A percentile compares a stretch with the other conserved stretches of the same genome.
phyloP scores from a whole-genome alignment of 352 stramenopile species.

The Phytopythium vexans region DNA sequence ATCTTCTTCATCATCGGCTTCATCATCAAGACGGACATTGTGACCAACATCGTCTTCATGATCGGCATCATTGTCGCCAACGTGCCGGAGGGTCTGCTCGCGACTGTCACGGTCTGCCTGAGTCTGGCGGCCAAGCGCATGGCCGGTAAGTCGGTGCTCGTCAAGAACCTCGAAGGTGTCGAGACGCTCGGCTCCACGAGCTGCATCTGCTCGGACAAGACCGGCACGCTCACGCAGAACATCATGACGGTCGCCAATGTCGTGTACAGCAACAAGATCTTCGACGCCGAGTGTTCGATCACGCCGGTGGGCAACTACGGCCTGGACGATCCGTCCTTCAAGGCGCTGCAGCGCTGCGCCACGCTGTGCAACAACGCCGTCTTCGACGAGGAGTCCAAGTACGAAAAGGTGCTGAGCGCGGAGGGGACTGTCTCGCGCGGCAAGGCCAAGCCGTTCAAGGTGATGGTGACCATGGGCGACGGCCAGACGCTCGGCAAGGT shows the following conservation, averaged over 20 bases:
- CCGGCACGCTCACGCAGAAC: conserved; percentile 92
- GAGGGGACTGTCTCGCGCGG: conserved; percentile 44
- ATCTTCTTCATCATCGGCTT: conserved; percentile 64
- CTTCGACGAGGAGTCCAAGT: conserved; percentile 70
- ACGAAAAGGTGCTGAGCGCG: conserved; percentile 39
- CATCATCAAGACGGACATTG: conserved; percentile 39
- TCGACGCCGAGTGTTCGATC: conserved; percentile 73
- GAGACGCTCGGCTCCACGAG: conserved; percentile 92
- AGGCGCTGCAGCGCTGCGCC: conserved; percentile 75
- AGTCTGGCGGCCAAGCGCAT: conserved; percentile 90
- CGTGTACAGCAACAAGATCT: conserved; percentile 78
- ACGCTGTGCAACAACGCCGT: conserved; percentile 90
- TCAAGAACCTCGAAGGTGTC: conserved; percentile 93
- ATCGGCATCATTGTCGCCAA: conserved; percentile 96
- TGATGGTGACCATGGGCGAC: conserved; percentile 35
- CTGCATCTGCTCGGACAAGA: conserved; percentile 94
- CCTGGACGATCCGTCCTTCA: conserved; percentile 40
- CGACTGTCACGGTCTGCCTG: conserved; percentile 90
- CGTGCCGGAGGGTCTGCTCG: conserved; percentile 89
- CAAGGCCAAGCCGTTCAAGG: conserved; percentile 60
- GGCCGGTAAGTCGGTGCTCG: conserved; percentile 87
- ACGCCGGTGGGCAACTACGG: conserved; percentile 61
- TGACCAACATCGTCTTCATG: conserved; percentile 87
- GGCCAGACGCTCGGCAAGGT: conserved; percentile 46
- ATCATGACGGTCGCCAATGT: conserved; percentile 93